phyloP scores from a whole-genome alignment of 371 early-diverging fungal genomes.

The Mortierella sp. region DNA sequence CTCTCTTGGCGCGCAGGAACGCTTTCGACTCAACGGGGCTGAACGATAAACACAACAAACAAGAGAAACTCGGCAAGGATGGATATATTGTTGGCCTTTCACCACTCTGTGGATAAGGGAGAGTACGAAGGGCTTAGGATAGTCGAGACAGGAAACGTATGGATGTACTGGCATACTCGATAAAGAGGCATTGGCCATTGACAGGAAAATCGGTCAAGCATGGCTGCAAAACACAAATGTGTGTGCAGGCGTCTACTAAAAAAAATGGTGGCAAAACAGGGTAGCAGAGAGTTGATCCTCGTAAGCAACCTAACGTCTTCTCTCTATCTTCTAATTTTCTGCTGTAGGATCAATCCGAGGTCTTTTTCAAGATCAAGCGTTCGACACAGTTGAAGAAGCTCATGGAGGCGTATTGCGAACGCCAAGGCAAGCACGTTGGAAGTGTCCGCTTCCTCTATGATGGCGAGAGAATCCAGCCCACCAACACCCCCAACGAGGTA shows the following conservation, averaged over 20 bases:
- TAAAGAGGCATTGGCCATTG: not conserved
- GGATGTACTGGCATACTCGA: not conserved
- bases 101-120: not conserved
- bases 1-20: not conserved
- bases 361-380: slow-evolving; percentile 95
- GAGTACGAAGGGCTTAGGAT: not conserved
- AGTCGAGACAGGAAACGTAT: not conserved
- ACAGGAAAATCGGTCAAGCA: not conserved
- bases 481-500: slow-evolving; percentile 89
- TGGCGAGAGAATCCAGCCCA: slow-evolving; percentile 84
- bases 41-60: not conserved
- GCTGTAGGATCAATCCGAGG: slow-evolving; percentile 80
- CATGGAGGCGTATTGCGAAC: slow-evolving; percentile 93
- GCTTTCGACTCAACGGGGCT: not conserved
- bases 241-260: not conserved
- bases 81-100: not conserved
- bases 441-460: slow-evolving; percentile 93
- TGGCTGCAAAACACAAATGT: not conserved
- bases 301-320: not conserved
- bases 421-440: slow-evolving; percentile 80
- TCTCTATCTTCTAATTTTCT: not conserved
- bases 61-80: not conserved
- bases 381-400: slow-evolving; percentile 90
- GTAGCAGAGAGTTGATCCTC: not conserved
- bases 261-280: slow-evolving; percentile 27